Conservation (phyloP, 2,329 filamentous ascomycete species). For the Polytolypa hystricis region DNA sequence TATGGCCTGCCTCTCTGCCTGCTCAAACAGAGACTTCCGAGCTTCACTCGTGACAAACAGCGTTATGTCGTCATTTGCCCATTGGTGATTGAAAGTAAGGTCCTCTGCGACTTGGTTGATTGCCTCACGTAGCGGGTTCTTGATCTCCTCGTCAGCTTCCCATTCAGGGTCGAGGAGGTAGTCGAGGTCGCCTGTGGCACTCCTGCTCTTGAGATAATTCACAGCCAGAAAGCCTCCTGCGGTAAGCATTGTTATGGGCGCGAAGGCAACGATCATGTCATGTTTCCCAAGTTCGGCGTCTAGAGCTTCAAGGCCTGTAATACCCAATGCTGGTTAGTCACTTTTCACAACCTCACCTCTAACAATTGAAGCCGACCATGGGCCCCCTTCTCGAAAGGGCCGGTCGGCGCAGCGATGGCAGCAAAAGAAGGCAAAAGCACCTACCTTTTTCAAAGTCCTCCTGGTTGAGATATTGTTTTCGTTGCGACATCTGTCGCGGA, state of each 20-base stretch:
- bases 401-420: too few species aligned
- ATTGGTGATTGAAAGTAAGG: slow-evolving; percentile 2
- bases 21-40: slow-evolving; percentile 3
- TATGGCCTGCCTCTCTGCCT: slow-evolving; percentile 8
- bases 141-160: background rate
- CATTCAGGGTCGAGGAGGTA: slow-evolving; percentile 1
- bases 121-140: background rate
- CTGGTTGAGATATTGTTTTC: too few species aligned
- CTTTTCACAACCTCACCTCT: too few species aligned
- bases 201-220: background rate
- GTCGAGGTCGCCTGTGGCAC: background rate
- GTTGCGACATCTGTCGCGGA: too few species aligned
- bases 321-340: too few species aligned
- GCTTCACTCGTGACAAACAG: slow-evolving; percentile 5
- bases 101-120: background rate
- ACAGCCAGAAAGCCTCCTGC: background rate
- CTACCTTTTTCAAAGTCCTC: too few species aligned
- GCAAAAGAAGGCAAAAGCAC: too few species aligned
- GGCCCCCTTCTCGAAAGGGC: too few species aligned
- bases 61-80: slow-evolving; percentile 8
- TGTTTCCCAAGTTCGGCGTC: slow-evolving; percentile 22
- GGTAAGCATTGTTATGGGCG: background rate
- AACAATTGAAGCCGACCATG: too few species aligned
- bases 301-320: slow-evolving; percentile 20
- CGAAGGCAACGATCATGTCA: slow-evolving; percentile 19